These are phyloP conservation scores for Cytospora chrysosperma DNA, from an alignment of 2,329 filamentous ascomycete species.

Conservation along the genomic window DNA sequence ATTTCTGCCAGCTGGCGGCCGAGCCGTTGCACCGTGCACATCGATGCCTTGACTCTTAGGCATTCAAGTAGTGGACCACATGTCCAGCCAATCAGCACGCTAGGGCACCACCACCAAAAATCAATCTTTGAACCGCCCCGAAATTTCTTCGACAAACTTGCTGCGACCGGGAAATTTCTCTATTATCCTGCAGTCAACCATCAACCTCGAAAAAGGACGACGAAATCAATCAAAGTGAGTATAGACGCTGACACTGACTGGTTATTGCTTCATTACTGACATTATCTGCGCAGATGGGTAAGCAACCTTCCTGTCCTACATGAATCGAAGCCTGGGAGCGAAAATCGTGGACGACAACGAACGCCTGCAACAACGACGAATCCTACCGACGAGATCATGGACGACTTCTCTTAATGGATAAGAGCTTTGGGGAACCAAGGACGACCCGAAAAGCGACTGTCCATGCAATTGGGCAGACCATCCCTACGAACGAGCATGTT, in stretches of 20 bases:
- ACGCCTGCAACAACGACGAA: background rate
- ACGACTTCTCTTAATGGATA: background rate
- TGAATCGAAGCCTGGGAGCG: conserved; percentile 21
- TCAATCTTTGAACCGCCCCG: conserved; percentile 24
- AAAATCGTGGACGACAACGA: conserved; percentile 3
- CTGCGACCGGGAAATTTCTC: background rate
- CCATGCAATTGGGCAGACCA: background rate
- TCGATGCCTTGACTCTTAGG: background rate
- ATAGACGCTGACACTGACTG: background rate
- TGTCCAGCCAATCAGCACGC: conserved; percentile 18
- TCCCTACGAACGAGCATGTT: background rate
- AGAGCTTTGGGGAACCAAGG: background rate
- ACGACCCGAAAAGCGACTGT: background rate
- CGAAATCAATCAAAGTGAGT: conserved; percentile 32
- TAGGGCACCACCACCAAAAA: conserved; percentile 16
- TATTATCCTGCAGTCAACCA: conserved; percentile 23
- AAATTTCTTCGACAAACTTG: conserved; percentile 20
- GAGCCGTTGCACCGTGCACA: background rate
- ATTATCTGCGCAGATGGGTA: conserved; percentile 56
- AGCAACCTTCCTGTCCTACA: conserved; percentile 37
- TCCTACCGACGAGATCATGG: background rate
- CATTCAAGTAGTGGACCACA: conserved; percentile 26
- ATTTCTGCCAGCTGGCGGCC: conserved; percentile 2
- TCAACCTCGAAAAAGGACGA: conserved; percentile 30
- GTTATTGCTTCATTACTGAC: conserved; percentile 37